These are phyloP conservation scores for Solanum tarapatanum DNA, from an alignment of 257 asterid genomes.

Conservation along the genomic window DNA sequence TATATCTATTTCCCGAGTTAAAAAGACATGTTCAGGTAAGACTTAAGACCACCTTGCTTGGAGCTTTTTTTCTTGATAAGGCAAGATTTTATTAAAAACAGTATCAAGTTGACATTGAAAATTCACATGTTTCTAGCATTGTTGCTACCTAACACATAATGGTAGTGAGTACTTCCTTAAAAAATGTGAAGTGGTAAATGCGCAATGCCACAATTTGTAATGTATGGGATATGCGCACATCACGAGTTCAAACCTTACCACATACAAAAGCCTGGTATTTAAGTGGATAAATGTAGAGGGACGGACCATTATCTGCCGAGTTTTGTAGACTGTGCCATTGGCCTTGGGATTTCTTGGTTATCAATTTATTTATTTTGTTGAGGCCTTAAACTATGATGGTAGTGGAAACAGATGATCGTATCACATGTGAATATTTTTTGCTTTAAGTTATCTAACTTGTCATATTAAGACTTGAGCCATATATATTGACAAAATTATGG, in stretches of 20 bases:
- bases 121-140: background rate
- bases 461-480: background rate
- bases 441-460: background rate
- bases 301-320: background rate
- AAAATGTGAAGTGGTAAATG: background rate
- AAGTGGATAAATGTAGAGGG: background rate
- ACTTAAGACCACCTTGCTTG: background rate
- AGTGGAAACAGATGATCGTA: background rate
- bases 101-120: background rate
- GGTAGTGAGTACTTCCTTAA: background rate
- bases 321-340: background rate
- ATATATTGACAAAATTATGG: background rate
- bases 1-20: background rate
- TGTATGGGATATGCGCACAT: background rate
- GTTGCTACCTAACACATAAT: background rate
- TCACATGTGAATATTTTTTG: background rate
- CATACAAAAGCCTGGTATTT: background rate
- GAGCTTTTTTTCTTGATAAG: background rate
- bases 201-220: background rate
- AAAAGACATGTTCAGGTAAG: background rate
- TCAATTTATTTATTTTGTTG: background rate
- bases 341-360: background rate
- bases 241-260: background rate
- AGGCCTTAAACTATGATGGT: background rate
- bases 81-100: background rate